These are phyloP conservation scores for Rhynchospora breviuscula DNA, from an alignment of 176 grass and related monocot genomes.

Conservation along the genomic window DNA sequence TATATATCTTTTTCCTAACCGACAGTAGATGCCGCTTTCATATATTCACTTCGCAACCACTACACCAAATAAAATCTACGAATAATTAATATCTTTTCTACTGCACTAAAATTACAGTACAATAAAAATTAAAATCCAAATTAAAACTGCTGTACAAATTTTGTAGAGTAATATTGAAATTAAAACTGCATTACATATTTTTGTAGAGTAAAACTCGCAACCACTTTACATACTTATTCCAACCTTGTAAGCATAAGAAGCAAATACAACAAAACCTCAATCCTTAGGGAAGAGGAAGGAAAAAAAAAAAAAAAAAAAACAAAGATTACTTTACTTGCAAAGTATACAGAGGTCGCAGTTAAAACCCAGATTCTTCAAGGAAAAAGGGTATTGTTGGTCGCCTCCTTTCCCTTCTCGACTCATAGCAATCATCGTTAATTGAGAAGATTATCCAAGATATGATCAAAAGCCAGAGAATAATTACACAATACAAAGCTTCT, in stretches of 20 bases:
- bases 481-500: conserved; percentile 65
- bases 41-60: neutral
- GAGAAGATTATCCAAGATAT: conserved; percentile 84
- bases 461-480: conserved; percentile 76
- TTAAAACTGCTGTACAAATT: neutral
- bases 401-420: conserved; percentile 9
- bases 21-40: neutral
- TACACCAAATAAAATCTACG: neutral
- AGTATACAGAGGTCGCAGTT: neutral
- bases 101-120: neutral
- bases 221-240: neutral
- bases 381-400: neutral
- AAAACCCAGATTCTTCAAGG: conserved; percentile 17
- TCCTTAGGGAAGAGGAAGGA: neutral
- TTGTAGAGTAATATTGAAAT: neutral
- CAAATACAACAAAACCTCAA: neutral
- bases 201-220: conserved; percentile 1
- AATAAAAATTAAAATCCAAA: neutral
- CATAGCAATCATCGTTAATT: conserved; percentile 29
- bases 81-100: neutral
- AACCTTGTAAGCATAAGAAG: neutral
- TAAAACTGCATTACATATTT: neutral
- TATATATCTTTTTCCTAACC: neutral
- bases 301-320: neutral
- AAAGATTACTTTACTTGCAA: neutral